These are phyloP conservation scores for Trichoderma sp. DNA, from an alignment of 2,329 filamentous ascomycete species.

Conservation along the genomic window DNA sequence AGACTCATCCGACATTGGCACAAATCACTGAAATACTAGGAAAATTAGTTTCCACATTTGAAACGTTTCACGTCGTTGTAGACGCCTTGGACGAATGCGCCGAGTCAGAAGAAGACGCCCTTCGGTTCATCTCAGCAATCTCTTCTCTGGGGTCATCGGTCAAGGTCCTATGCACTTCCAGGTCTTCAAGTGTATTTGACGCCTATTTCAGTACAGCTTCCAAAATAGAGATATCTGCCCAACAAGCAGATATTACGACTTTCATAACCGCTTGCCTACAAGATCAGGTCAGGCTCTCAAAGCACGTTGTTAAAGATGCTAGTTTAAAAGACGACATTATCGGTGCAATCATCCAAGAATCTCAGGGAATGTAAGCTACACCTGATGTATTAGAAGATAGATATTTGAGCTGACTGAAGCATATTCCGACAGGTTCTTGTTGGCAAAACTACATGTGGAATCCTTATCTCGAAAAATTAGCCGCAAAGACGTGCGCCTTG, in stretches of 20 bases:
- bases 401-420: not conserved
- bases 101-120: not conserved
- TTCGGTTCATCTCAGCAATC: not conserved
- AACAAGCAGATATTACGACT: not conserved
- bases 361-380: not conserved
- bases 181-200: not conserved
- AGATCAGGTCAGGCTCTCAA: not conserved
- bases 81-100: not conserved
- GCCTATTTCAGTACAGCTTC: not conserved
- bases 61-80: not conserved
- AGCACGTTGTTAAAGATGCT: not conserved
- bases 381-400: too few relatives aligned
- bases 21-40: not conserved
- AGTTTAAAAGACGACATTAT: not conserved
- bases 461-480: not conserved
- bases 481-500: not conserved
- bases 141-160: not conserved
- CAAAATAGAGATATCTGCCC: not conserved
- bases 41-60: not conserved
- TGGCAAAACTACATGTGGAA: not conserved
- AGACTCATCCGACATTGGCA: not conserved
- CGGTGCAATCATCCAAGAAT: not conserved
- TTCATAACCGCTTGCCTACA: not conserved
- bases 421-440: not conserved
- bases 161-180: not conserved